Percentiles rank a stretch among this genome's conserved stretches.
These are phyloP conservation scores for Plasmodium fragile DNA, from an alignment of 169 alveolate genomes.

Conservation along the genomic window DNA sequence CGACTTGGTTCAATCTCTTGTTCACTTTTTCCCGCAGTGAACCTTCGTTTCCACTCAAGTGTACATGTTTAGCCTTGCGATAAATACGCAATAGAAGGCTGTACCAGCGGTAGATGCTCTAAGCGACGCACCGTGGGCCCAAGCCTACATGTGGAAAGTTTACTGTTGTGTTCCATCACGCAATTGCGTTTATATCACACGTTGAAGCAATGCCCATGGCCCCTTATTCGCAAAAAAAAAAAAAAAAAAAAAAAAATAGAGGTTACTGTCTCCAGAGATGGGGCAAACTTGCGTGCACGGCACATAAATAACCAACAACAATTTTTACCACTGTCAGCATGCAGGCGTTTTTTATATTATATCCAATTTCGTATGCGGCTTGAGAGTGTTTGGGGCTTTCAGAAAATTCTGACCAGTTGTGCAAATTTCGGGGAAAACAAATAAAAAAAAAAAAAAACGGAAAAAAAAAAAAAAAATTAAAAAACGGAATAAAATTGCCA, in stretches of 20 bases:
- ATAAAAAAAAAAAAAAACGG: not conserved
- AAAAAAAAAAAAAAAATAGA: too few species aligned
- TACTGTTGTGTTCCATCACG: not conserved
- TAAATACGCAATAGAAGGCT: not conserved
- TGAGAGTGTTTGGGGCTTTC: not conserved
- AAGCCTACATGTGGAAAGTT: not conserved
- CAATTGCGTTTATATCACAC: not conserved
- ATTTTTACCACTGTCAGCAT: not conserved
- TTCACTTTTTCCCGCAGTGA: not conserved
- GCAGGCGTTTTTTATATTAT: too few species aligned
- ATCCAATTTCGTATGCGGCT: not conserved
- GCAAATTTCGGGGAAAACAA: not conserved
- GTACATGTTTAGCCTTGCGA: not conserved
- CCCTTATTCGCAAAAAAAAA: too few species aligned
- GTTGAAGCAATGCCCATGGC: not conserved
- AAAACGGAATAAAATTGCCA: not conserved
- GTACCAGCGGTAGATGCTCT: not conserved
- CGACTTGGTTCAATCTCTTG: not conserved
- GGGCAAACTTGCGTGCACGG: not conserved
- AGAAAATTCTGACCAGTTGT: not conserved
- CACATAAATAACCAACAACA: not conserved
- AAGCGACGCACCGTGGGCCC: not conserved
- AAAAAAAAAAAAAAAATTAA: not conserved
- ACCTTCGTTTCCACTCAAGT: not conserved
- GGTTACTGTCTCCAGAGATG: not conserved